These are phyloP conservation scores for Cephaloascus fragrans DNA, from an alignment of 805 yeast species.

Conservation along the genomic window DNA sequence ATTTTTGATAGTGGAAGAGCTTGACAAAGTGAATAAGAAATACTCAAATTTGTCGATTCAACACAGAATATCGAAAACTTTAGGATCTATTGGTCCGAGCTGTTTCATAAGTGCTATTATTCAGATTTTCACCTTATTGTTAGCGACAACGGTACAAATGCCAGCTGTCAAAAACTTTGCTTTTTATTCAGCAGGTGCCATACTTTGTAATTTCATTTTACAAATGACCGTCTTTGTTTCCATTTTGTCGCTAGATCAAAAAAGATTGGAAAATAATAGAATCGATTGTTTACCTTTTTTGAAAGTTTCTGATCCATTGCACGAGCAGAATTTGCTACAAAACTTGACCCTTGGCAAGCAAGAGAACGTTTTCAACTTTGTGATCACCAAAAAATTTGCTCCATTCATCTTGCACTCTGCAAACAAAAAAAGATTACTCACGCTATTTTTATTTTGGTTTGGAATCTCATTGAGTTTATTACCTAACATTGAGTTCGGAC, in stretches of 20 bases:
- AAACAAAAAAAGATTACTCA: slow-evolving; percentile 36
- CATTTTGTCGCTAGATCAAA: slow-evolving; percentile 57
- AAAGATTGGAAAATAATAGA: slow-evolving; percentile 46
- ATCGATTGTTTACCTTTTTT: slow-evolving; percentile 57
- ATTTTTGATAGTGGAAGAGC: slow-evolving; percentile 75
- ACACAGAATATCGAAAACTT: slow-evolving; percentile 50
- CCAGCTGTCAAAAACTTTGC: slow-evolving; percentile 97
- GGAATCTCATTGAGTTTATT: slow-evolving; percentile 60
- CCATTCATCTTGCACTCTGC: slow-evolving; percentile 45
- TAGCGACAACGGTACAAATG: slow-evolving; percentile 81
- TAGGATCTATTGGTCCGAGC: slow-evolving; percentile 79
- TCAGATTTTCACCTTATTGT: slow-evolving; percentile 68
- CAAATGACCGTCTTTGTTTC: slow-evolving; percentile 81
- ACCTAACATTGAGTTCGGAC: slow-evolving; percentile 66
- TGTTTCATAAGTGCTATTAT: slow-evolving; percentile 68
- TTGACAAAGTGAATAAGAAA: slow-evolving; percentile 41
- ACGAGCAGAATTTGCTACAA: too few relatives aligned
- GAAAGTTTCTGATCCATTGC: slow-evolving; percentile 7
- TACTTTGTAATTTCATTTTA: slow-evolving; percentile 61
- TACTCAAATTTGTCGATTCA: slow-evolving; percentile 34
- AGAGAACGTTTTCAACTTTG: slow-evolving; percentile 18
- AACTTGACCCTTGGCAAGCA: neutral
- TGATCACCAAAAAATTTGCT: slow-evolving; percentile 43
- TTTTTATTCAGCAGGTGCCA: slow-evolving; percentile 79
- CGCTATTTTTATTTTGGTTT: slow-evolving; percentile 50